Base-by-base conservation (phyloP, 148 eudicot species). In the Heliamphora exappendiculata region DNA sequence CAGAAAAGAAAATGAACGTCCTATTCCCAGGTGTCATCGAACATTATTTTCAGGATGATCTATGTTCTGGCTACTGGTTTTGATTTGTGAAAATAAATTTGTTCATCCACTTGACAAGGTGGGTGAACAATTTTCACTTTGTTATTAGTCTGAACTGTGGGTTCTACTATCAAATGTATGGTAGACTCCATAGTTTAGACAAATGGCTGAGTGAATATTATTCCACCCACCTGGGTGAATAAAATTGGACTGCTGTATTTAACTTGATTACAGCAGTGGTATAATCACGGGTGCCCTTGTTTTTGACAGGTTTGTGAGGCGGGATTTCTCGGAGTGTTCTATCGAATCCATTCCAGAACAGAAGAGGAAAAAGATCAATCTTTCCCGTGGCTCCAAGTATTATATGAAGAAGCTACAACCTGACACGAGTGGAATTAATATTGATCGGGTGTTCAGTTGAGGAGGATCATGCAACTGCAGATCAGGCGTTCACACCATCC, bases 281-380 rank as follows among this genome's bases (percentile, higher is more conserved):
- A 7, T 13, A 8, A 47, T 26, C 33, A 31, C 20, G 4, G 13
- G 28, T 42, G 2, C n/a, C 44, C n/a, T 17, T 13, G 4, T 34
- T 17, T 67, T 44, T 54, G 75, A 55, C 91, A 94, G 98, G 98
- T 95, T 95, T 86, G 90, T 90, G 67, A 87, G 97, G 80, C 94
- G 98, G 54, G 98, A 94, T 63, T 95, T 92, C 80, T 85, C 85
- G 2, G 92, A 92, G 76, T 95, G 98, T 78, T 87, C 98, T 42
- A 83, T 91, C 11, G 91, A 92, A 47, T 70, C 36, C 75, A 74
- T 95, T 76, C 98, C 98, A 19, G 87, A 87, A 73, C 91, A 88
- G 60, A 90, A 88, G 81, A 87, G 89, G 85, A 91, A 85, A 75
- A 87, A 74, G 89, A 92, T 95, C 39, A 88, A 92, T 76, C 66